Conservation (phyloP, 2,329 filamentous ascomycete species). For the Pyrenophora tritici-repentis region DNA sequence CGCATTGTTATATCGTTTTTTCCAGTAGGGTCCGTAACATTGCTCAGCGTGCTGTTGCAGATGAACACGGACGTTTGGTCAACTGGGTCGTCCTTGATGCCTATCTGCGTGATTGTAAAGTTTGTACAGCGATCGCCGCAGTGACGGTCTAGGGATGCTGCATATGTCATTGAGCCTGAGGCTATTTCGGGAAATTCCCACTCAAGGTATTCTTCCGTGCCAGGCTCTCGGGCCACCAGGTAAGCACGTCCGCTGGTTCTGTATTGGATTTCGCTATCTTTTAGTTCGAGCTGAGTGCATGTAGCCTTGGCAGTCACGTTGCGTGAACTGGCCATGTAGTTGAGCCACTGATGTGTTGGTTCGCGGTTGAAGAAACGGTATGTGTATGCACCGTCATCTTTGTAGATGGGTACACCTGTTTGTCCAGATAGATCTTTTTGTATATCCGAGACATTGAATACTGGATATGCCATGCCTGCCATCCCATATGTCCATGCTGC, state of each 20-base stretch:
- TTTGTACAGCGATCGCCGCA: conserved; percentile 44
- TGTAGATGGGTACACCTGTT: conserved; percentile 35
- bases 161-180: conserved; percentile 33
- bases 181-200: conserved; percentile 23
- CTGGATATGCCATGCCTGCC: conserved; percentile 33
- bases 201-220: conserved; percentile 15
- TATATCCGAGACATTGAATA: conserved; percentile 16
- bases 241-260: conserved; percentile 7
- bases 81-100: conserved; percentile 5
- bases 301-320: conserved; percentile 26
- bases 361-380: conserved; percentile 44
- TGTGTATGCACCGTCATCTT: conserved; percentile 25
- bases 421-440: conserved; percentile 27
- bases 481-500: conserved; percentile 40
- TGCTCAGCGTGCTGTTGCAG: conserved; percentile 33
- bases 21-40: conserved; percentile 11
- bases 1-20: conserved; percentile 29
- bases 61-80: conserved; percentile 29
- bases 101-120: conserved; percentile 38
- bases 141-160: conserved; percentile 18
- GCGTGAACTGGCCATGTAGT: conserved; percentile 34
- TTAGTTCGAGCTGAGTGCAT: conserved; percentile 27
- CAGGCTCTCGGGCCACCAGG: conserved; percentile 19
- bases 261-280: conserved; percentile 7
- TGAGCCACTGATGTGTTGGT: conserved; percentile 33